A percentile compares a stretch with the other conserved stretches of the same genome.
Conservation (phyloP, 768 basidiomycete genomes). For the Lentinus tigrinus region DNA sequence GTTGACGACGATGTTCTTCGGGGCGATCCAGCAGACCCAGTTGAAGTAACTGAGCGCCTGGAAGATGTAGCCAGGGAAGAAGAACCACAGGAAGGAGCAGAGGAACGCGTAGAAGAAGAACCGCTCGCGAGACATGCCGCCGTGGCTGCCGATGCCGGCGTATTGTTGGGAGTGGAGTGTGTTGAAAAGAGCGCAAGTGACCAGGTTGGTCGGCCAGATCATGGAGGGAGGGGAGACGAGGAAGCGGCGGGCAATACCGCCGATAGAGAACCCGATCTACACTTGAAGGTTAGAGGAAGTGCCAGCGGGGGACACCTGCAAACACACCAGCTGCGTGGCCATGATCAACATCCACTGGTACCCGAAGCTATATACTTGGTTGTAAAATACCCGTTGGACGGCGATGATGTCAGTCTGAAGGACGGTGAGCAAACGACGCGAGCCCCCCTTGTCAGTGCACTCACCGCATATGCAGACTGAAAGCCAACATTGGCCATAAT, state of each 20-base stretch:
- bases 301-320: neutral
- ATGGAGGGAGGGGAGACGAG: conserved; percentile 43
- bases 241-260: conserved; percentile 45
- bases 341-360: conserved; percentile 42
- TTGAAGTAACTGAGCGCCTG: conserved; percentile 38
- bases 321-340: conserved; percentile 33
- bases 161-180: conserved; percentile 39
- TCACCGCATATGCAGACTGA: conserved; percentile 31
- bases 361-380: conserved; percentile 34
- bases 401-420: conserved; percentile 42
- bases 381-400: conserved; percentile 46
- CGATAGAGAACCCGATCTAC: conserved; percentile 42
- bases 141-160: conserved; percentile 40
- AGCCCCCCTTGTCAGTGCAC: neutral
- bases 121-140: conserved; percentile 49
- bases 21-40: conserved; percentile 68
- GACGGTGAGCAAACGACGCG: neutral
- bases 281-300: neutral
- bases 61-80: conserved; percentile 77
- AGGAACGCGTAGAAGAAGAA: conserved; percentile 48
- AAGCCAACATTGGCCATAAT: conserved; percentile 42
- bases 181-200: conserved; percentile 46
- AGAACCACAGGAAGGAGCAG: conserved; percentile 45
- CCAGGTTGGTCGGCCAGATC: conserved; percentile 46
- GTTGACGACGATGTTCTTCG: conserved; percentile 66